phyloP scores from a whole-genome alignment of 2,329 filamentous ascomycete genomes.

The Ascocoryne sarcoides region DNA sequence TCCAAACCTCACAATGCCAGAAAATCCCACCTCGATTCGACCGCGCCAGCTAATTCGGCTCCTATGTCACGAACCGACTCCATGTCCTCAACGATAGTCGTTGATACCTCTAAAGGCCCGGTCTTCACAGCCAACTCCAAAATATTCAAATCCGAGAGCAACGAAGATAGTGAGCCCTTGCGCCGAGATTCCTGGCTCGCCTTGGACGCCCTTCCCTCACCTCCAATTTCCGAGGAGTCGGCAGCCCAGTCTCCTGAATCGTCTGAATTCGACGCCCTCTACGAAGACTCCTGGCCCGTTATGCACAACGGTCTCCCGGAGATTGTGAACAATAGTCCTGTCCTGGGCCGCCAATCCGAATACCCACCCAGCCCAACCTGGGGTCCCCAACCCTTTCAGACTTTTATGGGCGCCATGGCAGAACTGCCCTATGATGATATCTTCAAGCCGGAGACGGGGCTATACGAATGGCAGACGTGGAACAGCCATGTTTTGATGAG shows the following conservation, averaged over 20 bases:
- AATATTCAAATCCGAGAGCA: not conserved
- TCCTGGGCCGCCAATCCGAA: slow-evolving; percentile 15
- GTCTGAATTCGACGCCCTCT: slow-evolving; percentile 23
- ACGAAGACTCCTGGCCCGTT: slow-evolving; percentile 24
- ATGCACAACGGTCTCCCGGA: slow-evolving; percentile 16
- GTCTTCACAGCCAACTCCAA: not conserved
- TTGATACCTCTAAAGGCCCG: slow-evolving; percentile 10
- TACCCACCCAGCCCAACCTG: slow-evolving; percentile 23
- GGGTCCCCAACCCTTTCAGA: slow-evolving; percentile 26
- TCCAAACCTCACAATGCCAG: no score
- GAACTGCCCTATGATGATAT: slow-evolving; percentile 27
- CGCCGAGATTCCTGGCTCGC: slow-evolving; percentile 14
- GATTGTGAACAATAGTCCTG: slow-evolving; percentile 11
- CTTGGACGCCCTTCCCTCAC: slow-evolving; percentile 19
- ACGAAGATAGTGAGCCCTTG: slow-evolving; percentile 3
- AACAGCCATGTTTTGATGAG: slow-evolving; percentile 24
- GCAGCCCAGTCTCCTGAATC: slow-evolving; percentile 6
- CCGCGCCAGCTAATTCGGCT: not conserved
- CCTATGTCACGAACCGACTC: slow-evolving; percentile 19
- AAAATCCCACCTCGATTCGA: no score
- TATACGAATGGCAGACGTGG: slow-evolving; percentile 27
- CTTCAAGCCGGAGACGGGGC: slow-evolving; percentile 23
- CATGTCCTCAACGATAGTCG: slow-evolving; percentile 18
- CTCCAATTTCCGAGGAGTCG: slow-evolving; percentile 13
- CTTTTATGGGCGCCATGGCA: slow-evolving; percentile 27